Evolutionary conservation across 306 rosid genomes (phyloP).

Genomic region (Quercus bicolor): DNA sequence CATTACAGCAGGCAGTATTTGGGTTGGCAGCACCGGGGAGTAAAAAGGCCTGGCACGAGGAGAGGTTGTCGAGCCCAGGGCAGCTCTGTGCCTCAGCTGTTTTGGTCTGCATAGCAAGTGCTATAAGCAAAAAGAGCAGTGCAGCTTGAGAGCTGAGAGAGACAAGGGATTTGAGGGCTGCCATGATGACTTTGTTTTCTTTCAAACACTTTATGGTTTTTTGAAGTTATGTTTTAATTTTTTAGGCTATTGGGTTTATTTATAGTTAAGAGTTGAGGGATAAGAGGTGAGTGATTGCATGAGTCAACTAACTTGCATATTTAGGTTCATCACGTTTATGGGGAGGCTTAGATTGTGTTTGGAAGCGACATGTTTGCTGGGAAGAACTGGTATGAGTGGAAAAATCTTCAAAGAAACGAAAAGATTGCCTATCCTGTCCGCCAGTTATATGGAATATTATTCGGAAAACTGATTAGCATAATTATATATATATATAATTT

Average conservation of each 20-base stretch:
- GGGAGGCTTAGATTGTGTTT: too few species aligned
- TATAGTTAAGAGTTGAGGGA: neutral
- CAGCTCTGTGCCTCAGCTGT: slow-evolving; percentile 45
- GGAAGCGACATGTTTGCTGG: neutral
- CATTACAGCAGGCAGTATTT: slow-evolving; percentile 46
- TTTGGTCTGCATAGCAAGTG: slow-evolving; percentile 15
- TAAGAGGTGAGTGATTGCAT: neutral
- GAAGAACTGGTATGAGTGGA: neutral
- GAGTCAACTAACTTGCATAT: neutral
- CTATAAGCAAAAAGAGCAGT: slow-evolving; percentile 24
- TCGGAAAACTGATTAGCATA: too few species aligned
- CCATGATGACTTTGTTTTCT: slow-evolving; percentile 9
- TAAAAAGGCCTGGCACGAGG: slow-evolving; percentile 55
- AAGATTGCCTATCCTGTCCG: too few species aligned
- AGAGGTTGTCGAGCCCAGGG: slow-evolving; percentile 41
- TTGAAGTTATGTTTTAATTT: neutral
- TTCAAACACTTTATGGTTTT: neutral
- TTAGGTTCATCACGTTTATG: neutral
- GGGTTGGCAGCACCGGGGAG: slow-evolving; percentile 54
- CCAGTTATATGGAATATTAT: too few species aligned
- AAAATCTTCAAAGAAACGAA: too few species aligned
- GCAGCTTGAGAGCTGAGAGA: slow-evolving; percentile 16
- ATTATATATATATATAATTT: too few species aligned
- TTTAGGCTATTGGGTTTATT: neutral
- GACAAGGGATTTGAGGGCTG: slow-evolving; percentile 20